Conservation (phyloP, 2,329 filamentous ascomycete genomes). For the Aspergillus sp. region DNA sequence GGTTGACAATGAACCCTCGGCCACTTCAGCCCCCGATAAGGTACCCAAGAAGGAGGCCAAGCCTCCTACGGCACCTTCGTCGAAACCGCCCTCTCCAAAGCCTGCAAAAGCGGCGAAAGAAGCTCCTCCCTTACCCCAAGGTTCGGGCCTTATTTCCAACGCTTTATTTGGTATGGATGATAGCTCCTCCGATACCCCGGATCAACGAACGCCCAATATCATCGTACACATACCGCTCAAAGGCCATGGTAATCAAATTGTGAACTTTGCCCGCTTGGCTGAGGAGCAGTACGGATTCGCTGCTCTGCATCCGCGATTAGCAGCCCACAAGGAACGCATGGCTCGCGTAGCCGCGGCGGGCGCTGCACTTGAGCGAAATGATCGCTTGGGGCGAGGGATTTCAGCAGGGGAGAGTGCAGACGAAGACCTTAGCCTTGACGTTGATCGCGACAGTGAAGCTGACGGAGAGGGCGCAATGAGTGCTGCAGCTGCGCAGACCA, state of each 20-base stretch:
- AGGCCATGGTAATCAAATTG: conserved; percentile 81
- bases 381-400: conserved; percentile 65
- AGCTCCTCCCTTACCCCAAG: conserved; percentile 56
- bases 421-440: conserved; percentile 86
- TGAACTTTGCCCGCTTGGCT: conserved; percentile 93
- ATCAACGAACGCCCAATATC: conserved; percentile 67
- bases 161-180: conserved; percentile 58
- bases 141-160: conserved; percentile 64
- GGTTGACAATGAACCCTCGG: conserved; percentile 31
- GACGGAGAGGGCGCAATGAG: conserved; percentile 47
- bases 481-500: conserved; percentile 52
- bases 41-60: conserved; percentile 40
- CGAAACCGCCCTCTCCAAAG: conserved; percentile 57
- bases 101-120: conserved; percentile 55
- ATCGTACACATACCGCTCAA: conserved; percentile 78
- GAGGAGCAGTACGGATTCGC: conserved; percentile 94
- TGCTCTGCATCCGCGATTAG: conserved; percentile 85
- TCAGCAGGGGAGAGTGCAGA: conserved; percentile 71
- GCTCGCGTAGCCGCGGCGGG: conserved; percentile 84
- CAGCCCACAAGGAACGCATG: conserved; percentile 82
- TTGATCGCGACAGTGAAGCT: conserved; percentile 65
- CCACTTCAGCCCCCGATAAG: conserved; percentile 24
- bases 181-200: conserved; percentile 34
- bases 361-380: conserved; percentile 77
- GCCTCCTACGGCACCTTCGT: conserved; percentile 50